Evolutionary conservation across 2,329 filamentous ascomycete species (phyloP), one percentile per base, ranked within the genome.

Genomic region (Rutstroemia sydowiana): DNA sequence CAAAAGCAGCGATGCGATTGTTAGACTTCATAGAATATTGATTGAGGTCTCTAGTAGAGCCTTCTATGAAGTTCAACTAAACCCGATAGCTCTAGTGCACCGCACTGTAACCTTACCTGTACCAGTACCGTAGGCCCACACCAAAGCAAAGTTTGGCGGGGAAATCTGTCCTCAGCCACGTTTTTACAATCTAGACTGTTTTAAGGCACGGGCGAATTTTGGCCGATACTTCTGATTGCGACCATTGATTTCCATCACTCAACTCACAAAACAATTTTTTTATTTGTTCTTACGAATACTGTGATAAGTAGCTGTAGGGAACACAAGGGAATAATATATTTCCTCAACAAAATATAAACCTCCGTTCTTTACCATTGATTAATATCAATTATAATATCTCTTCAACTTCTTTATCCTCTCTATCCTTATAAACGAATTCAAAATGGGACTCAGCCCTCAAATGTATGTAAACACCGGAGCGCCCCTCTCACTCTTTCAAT

Each of bases 381-480:
- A 36, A 42, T 11, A n/a, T 18, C n/a, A 20, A n/a, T 3, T 26
- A 34, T 14, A 14, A 5, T 30, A 11, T 11, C 14, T 13, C 28
- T 11, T 31, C 31, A 6, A 40, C 39, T 26, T 41, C 34, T 6
- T n/a, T 16, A 3, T 20, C 10, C 37, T 21, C 28, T 23, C 26
- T 2, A 20, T 40, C 30, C 3, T 37, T 32, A 30, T 16, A 20
- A 11, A 10, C 28, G 58, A 57, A 50, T 57, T 57, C 63, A 63
- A 71, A 69, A 85, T 84, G 81, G 79, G 70, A 64, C 70, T 85
- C 63, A 81, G 74, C 65, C 76, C 82, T 63, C 82, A 85, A 70
- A 74, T 85, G 82, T 85, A 74, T 66, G 79, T 68, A 16, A 13
- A 26, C 36, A 20, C 26, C 23, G 39, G 44, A 39, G 52, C 55